Base-by-base conservation (phyloP, 352 stramenopile genomes). In the Globisporangium nunn region DNA sequence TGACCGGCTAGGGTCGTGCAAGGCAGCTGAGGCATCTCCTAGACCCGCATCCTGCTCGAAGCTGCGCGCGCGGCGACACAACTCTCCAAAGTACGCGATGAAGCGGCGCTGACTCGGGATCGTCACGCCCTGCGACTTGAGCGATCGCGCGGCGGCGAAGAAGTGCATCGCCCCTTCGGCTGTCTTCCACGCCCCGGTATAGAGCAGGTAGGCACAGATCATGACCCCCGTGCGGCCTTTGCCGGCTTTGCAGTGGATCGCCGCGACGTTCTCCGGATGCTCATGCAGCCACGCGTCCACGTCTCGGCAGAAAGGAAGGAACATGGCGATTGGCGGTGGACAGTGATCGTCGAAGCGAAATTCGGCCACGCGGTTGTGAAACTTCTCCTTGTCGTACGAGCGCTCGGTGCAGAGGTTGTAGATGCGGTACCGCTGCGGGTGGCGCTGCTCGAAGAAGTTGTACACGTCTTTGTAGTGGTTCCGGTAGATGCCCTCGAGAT, bases 371-470 rank as follows among this genome's bases (percentile, higher is more conserved):
- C 81, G 77, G 23, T 78, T 67, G 67, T 90, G 80, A 52, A 93
- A 93, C 50, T 87, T 89, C 8, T 84, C 81, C 31, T 85, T 75
- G 61, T 85, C 71, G 59, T 94, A 94, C n/a, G 64, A 67, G 1
- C 81, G 76, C 65, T 97, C 91, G 6, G 78, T 85, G 65, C 90
- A 91, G 40, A 97, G 81, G 52, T 97, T 97, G 72, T 96, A 97
- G 47, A 97, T 81, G 49, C 83, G 89, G 64, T 96, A 96, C 48
- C 72, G 72, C 41, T 67, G 69, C 2, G 68, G 44, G 62, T 97
- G 89, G 31, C 82, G 80, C 33, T 78, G 74, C 60, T 96, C 81
- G 41, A 97, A 93, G 63, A 97, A 96, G 50, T 87, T 72, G 59
- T 88, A 85, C 29, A 97, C 85, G 54, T 97, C 91, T 50, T 84